A percentile compares a stretch with the other conserved stretches of the same genome.
Conservation (phyloP, 1,284 basidiomycete genomes). For the Meira nashicola region DNA sequence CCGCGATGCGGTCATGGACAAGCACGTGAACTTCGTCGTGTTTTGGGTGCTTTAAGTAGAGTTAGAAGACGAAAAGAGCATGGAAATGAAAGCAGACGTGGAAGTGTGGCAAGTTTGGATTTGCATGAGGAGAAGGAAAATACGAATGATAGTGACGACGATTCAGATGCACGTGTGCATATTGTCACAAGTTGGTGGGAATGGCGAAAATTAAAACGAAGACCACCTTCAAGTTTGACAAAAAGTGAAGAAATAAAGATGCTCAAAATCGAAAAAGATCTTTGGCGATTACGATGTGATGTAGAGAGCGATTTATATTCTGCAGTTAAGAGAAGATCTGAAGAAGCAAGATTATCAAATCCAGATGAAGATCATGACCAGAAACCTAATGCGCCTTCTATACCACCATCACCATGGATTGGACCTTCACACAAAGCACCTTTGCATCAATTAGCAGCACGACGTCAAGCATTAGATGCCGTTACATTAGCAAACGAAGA, state of each 20-base stretch:
- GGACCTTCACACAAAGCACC: conserved; percentile 32
- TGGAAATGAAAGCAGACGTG: too few relatives aligned
- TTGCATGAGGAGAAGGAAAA: neutral
- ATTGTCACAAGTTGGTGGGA: conserved; percentile 45
- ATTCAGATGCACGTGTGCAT: conserved; percentile 36
- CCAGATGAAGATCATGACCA: neutral
- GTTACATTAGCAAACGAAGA: conserved; percentile 43
- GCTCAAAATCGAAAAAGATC: conserved; percentile 15
- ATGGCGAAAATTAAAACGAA: conserved; percentile 20
- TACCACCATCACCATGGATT: conserved; percentile 45
- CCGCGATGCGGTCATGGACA: conserved; percentile 49
- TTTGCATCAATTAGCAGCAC: conserved; percentile 39
- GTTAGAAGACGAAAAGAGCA: conserved; percentile 36
- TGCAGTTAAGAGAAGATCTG: conserved; percentile 34
- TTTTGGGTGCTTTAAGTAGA: conserved; percentile 44
- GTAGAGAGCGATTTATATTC: conserved; percentile 49
- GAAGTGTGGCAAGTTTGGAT: conserved; percentile 9
- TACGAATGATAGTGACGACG: conserved; percentile 14
- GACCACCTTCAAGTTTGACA: neutral
- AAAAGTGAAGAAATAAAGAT: neutral
- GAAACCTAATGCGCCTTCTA: neutral
- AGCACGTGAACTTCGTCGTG: conserved; percentile 46
- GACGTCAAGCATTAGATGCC: conserved; percentile 37
- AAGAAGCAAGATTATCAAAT: neutral
- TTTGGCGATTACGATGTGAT: conserved; percentile 48